phyloP scores from a whole-genome alignment of 108 stramenopile genomes.

The Cyclostephanos tholiformis region DNA sequence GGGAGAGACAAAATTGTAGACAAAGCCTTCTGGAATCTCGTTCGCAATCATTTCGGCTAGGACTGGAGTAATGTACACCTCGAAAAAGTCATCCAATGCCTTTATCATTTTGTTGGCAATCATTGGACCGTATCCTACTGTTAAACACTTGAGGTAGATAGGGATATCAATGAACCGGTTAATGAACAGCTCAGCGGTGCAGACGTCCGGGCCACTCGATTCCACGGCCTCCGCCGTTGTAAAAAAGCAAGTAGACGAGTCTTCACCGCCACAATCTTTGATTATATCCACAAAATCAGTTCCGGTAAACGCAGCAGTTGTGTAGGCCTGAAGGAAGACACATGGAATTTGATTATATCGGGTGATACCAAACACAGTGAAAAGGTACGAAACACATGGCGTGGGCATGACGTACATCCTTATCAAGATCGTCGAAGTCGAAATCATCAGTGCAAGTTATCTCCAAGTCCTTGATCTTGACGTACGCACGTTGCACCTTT shows the following conservation, averaged over 20 bases:
- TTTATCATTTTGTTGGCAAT: conserved; percentile 34
- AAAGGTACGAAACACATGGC: background rate
- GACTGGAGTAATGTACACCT: conserved; percentile 7
- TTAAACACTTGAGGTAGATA: conserved; percentile 32
- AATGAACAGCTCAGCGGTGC: conserved; percentile 31
- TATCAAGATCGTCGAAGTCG: conserved; percentile 27
- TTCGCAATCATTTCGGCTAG: conserved; percentile 15
- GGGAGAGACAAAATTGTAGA: conserved; percentile 31
- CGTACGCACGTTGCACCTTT: conserved; percentile 35
- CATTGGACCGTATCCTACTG: conserved; percentile 16
- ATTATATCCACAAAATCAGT: conserved; percentile 7
- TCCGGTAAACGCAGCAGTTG: conserved; percentile 18
- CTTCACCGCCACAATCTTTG: conserved; percentile 12
- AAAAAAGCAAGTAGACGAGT: conserved; percentile 16
- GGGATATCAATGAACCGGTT: conserved; percentile 29
- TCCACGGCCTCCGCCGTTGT: conserved; percentile 12
- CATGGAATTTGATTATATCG: background rate
- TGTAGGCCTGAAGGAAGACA: conserved; percentile 7
- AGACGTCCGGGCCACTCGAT: conserved; percentile 3
- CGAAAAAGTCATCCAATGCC: conserved; percentile 43
- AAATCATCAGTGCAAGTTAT: conserved; percentile 37
- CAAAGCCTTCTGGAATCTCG: conserved; percentile 10
- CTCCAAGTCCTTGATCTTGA: conserved; percentile 20
- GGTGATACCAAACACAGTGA: background rate
- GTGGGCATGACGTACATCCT: conserved; percentile 2